phyloP scores from a whole-genome alignment of 306 rosid genomes.

The Citrullus colocynthis region DNA sequence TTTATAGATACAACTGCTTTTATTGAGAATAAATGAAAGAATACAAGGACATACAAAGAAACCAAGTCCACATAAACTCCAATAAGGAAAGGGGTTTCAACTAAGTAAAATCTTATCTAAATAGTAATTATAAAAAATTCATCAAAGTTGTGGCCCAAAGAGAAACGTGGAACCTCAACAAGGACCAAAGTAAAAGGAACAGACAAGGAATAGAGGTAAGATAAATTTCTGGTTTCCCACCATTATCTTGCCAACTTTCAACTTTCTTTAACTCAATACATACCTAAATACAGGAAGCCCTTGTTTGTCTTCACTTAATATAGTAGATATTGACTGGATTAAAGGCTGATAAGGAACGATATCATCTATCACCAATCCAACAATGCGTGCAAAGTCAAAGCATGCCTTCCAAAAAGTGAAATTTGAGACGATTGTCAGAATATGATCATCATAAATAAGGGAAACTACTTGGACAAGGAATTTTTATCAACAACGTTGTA shows the following conservation, averaged over 20 bases:
- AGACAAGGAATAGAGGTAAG: background rate
- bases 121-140: no score
- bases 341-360: constrained; percentile 58
- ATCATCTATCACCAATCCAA: constrained; percentile 47
- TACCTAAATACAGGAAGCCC: constrained; percentile 91
- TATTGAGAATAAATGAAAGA: background rate
- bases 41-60: no score
- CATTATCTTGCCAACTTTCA: background rate
- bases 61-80: no score
- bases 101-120: no score
- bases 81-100: no score
- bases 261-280: background rate
- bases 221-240: background rate
- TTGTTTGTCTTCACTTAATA: constrained; percentile 62
- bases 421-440: background rate
- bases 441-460: constrained; percentile 5
- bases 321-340: constrained; percentile 47
- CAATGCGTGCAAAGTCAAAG: constrained; percentile 58
- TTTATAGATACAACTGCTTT: background rate
- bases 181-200: background rate
- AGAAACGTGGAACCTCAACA: no score
- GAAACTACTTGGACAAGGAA: constrained; percentile 2
- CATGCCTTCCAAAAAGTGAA: constrained; percentile 57
- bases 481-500: constrained; percentile 10
- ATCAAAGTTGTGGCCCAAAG: no score